Conservation (phyloP, 345 rosid genomes). For the Gossypium mustelinum region DNA sequence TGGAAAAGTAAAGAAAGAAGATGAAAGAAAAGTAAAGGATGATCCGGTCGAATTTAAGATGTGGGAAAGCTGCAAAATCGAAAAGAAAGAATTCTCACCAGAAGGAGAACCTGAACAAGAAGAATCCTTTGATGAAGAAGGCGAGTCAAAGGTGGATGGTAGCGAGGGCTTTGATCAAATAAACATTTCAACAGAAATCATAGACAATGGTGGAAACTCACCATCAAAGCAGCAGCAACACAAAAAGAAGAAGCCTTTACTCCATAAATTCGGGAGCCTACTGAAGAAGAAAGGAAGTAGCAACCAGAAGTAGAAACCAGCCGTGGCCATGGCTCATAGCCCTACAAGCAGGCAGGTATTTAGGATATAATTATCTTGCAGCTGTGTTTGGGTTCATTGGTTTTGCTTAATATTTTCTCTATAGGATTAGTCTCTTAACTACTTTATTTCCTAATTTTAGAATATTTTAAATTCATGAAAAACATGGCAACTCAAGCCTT, state of each 20-base stretch:
- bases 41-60: constrained; percentile 79
- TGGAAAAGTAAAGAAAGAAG: constrained; percentile 43
- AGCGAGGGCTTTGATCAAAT: constrained; percentile 60
- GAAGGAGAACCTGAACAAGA: constrained; percentile 65
- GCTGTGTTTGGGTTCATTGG: constrained; percentile 16
- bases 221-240: constrained; percentile 58
- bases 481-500: constrained; percentile 22
- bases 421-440: not conserved
- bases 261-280: constrained; percentile 83
- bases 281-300: constrained; percentile 80
- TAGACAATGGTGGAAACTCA: constrained; percentile 42
- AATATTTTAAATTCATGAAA: constrained; percentile 19
- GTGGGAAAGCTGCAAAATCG: constrained; percentile 99
- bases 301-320: constrained; percentile 48
- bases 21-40: constrained; percentile 47
- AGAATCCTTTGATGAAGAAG: constrained; percentile 76
- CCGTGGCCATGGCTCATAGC: constrained; percentile 20
- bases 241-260: constrained; percentile 90
- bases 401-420: not conserved
- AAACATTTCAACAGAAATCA: constrained; percentile 54
- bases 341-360: constrained; percentile 30
- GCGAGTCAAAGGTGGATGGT: constrained; percentile 54
- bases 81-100: constrained; percentile 86
- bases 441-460: not conserved
- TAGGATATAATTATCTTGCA: constrained; percentile 23